A percentile compares a stretch with the other conserved stretches of the same genome.
These are phyloP conservation scores for Fusarium bulbicola DNA, from an alignment of 2,329 filamentous ascomycete genomes.

Conservation along the genomic window DNA sequence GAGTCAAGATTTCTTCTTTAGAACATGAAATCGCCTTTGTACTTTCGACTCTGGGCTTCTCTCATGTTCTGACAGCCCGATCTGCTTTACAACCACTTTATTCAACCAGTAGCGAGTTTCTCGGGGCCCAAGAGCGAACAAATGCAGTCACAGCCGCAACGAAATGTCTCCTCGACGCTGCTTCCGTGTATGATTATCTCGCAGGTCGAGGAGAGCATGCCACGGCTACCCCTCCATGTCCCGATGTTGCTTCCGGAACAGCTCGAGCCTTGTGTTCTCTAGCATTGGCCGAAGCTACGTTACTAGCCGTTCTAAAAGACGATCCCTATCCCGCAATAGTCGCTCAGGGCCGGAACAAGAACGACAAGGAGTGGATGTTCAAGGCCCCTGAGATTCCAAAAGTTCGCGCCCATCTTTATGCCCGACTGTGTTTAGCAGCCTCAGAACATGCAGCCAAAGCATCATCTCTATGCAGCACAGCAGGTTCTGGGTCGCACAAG, in stretches of 20 bases:
- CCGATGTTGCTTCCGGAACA: conserved; percentile 63
- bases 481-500: conserved; percentile 53
- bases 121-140: conserved; percentile 72
- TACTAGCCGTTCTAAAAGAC: conserved; percentile 91
- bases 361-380: conserved; percentile 97
- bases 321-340: conserved; percentile 90
- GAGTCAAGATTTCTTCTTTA: conserved; percentile 76
- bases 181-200: conserved; percentile 80
- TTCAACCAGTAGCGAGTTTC: conserved; percentile 67
- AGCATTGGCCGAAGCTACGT: conserved; percentile 85
- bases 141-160: conserved; percentile 78
- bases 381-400: conserved; percentile 87
- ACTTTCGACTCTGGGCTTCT: conserved; percentile 79
- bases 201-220: conserved; percentile 62
- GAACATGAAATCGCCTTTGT: conserved; percentile 86
- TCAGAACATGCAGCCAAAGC: conserved; percentile 87
- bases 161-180: conserved; percentile 79
- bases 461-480: conserved; percentile 57
- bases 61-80: conserved; percentile 77
- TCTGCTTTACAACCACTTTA: conserved; percentile 78
- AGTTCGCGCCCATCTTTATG: conserved; percentile 88
- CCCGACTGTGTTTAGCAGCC: conserved; percentile 85
- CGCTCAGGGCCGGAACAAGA: conserved; percentile 81
- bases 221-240: conserved; percentile 54
- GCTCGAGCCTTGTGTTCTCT: conserved; percentile 69